phyloP scores from a whole-genome alignment of 176 grass and related monocot species.

The Eleusine coracana region DNA sequence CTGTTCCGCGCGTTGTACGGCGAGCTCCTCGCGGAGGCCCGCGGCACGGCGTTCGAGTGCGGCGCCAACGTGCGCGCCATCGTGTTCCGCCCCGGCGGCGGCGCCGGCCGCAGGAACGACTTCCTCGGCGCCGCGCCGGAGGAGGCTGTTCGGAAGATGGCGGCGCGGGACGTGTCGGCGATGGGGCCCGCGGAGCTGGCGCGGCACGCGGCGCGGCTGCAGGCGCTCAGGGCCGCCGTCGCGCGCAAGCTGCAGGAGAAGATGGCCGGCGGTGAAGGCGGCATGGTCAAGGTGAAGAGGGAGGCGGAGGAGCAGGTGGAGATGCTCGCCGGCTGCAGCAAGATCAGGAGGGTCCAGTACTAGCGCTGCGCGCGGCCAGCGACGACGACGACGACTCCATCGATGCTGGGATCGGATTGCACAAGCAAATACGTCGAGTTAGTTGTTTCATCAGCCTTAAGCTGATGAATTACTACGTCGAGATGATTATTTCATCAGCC shows the following conservation, averaged over 20 bases:
- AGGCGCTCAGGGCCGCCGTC: background rate
- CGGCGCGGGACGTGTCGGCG: background rate
- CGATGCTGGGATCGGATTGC: no score
- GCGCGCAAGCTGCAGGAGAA: background rate
- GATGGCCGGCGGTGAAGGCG: background rate
- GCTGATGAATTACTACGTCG: background rate
- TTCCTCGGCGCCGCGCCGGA: background rate
- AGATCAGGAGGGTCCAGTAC: background rate
- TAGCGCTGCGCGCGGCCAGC: no score
- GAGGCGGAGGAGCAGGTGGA: background rate
- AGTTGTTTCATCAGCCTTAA: background rate
- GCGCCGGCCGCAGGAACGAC: background rate
- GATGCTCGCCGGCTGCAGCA: background rate
- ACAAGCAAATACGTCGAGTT: background rate
- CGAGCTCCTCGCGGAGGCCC: background rate
- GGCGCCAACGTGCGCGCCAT: background rate
- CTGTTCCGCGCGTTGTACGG: background rate
- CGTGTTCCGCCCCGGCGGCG: background rate
- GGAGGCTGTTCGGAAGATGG: background rate
- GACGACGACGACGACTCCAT: no score
- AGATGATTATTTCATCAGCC: background rate
- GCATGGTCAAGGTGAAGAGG: background rate
- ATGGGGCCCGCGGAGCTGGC: background rate
- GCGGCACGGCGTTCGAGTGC: background rate
- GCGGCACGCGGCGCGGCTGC: conserved; percentile 4